Conservation (phyloP, 148 eudicot genomes). For the Camellia japonica region DNA sequence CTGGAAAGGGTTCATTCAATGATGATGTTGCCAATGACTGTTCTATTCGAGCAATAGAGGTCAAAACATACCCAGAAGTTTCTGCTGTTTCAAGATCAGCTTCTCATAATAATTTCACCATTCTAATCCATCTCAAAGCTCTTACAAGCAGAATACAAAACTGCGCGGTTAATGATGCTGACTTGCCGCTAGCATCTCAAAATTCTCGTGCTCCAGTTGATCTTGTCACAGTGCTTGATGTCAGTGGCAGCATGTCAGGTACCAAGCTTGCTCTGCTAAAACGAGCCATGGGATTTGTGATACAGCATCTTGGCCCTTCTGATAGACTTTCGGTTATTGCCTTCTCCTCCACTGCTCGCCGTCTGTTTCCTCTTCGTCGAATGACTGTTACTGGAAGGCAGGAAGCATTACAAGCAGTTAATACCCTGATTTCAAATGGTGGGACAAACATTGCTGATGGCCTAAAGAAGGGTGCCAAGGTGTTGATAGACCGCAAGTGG, state of each 20-base stretch:
- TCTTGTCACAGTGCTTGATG: constrained; percentile 52
- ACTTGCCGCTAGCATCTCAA: background rate
- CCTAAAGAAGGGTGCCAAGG: constrained; percentile 36
- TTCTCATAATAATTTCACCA: constrained; percentile 28
- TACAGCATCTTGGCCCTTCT: constrained; percentile 44
- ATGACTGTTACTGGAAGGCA: constrained; percentile 43
- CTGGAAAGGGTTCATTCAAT: constrained; percentile 12
- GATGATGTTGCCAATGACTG: constrained; percentile 2
- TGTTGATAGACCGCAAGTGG: constrained; percentile 11
- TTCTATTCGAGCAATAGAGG: constrained; percentile 29
- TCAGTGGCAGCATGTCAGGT: constrained; percentile 67
- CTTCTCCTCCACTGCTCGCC: constrained; percentile 57
- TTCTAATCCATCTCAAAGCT: constrained; percentile 52
- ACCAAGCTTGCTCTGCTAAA: constrained; percentile 58
- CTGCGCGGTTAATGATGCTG: constrained; percentile 1
- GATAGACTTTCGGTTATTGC: constrained; percentile 59
- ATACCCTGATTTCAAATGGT: constrained; percentile 43
- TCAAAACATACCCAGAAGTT: constrained; percentile 43
- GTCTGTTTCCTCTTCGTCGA: constrained; percentile 52
- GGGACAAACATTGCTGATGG: constrained; percentile 59
- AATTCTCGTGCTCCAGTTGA: constrained; percentile 51
- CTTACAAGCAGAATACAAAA: constrained; percentile 15
- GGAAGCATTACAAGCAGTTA: constrained; percentile 47
- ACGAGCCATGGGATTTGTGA: constrained; percentile 58
- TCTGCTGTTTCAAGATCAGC: constrained; percentile 39